Conservation (phyloP, 805 yeast species). For the Priceomyces medius region DNA sequence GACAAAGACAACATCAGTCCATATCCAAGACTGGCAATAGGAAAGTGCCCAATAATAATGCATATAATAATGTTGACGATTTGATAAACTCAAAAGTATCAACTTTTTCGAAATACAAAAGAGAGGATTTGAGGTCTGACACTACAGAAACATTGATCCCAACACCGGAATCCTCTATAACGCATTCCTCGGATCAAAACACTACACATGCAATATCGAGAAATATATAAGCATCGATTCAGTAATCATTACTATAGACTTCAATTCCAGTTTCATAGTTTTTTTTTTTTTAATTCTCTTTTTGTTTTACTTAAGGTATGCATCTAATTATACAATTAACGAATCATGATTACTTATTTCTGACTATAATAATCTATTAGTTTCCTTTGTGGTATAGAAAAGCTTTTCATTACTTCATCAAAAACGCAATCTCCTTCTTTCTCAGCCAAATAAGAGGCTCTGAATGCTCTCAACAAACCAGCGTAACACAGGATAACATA, state of each 20-base stretch:
- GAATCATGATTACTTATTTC: constrained; percentile 1
- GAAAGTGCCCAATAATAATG: constrained; percentile 2
- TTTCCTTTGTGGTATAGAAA: constrained; percentile 44
- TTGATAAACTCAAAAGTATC: constrained; percentile 12
- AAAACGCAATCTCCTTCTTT: constrained; percentile 13
- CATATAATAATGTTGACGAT: constrained; percentile 10
- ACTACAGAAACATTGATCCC: constrained; percentile 12
- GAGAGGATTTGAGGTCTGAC: constrained; percentile 6
- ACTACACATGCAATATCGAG: constrained; percentile 1
- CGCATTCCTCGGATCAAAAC: constrained; percentile 10
- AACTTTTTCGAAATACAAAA: constrained; percentile 10
- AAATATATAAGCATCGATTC: neutral
- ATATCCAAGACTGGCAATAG: constrained; percentile 7
- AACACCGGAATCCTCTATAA: constrained; percentile 17
- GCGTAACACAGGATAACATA: constrained; percentile 40
- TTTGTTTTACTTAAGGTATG: constrained; percentile 3
- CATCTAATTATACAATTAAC: constrained; percentile 2
- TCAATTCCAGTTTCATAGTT: neutral
- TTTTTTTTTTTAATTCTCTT: constrained; percentile 2
- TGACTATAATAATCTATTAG: constrained; percentile 47
- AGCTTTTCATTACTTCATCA: constrained; percentile 32
- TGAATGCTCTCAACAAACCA: constrained; percentile 20
- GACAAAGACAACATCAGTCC: constrained; percentile 2
- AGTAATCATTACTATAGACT: neutral
- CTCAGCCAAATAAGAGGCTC: neutral